Evolutionary conservation across 2,329 filamentous ascomycete genomes (phyloP).

Genomic region (Ascochyta fabae): DNA sequence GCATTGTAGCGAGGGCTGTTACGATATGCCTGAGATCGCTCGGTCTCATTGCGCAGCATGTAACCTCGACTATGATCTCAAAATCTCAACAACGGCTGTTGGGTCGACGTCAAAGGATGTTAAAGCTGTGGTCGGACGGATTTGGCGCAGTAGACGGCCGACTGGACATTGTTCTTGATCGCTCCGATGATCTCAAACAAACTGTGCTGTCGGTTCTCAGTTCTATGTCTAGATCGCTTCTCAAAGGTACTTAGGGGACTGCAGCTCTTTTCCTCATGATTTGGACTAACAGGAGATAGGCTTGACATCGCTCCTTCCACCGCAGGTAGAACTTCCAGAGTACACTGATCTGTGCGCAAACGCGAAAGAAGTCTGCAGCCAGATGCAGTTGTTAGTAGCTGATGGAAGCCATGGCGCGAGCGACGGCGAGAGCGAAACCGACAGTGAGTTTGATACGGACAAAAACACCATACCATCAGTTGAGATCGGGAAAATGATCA

Average conservation of each 20-base stretch:
- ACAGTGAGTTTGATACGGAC: no score
- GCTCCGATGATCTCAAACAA: conserved; percentile 19
- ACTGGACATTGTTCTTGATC: conserved; percentile 24
- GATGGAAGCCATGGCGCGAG: neutral
- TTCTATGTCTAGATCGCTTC: conserved; percentile 16
- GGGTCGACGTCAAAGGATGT: no score
- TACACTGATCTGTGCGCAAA: no score
- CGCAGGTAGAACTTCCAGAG: no score
- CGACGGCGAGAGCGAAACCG: no score
- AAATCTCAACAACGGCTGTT: no score
- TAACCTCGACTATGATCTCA: no score
- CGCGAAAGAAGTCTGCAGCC: conserved; percentile 8
- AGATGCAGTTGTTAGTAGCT: conserved; percentile 20
- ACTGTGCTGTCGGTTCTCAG: conserved; percentile 22
- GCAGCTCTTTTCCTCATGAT: no score
- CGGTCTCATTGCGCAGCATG: no score
- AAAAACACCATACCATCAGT: no score
- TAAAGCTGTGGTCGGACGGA: conserved; percentile 29
- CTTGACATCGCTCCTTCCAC: neutral
- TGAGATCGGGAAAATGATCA: neutral
- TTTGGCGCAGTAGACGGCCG: conserved; percentile 17
- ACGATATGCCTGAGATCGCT: no score
- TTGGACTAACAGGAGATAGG: neutral
- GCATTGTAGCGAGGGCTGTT: conserved; percentile 14
- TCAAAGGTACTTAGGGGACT: conserved; percentile 11